Base-by-base conservation (phyloP, 352 stramenopile genomes). In the Pythium dissotocum region DNA sequence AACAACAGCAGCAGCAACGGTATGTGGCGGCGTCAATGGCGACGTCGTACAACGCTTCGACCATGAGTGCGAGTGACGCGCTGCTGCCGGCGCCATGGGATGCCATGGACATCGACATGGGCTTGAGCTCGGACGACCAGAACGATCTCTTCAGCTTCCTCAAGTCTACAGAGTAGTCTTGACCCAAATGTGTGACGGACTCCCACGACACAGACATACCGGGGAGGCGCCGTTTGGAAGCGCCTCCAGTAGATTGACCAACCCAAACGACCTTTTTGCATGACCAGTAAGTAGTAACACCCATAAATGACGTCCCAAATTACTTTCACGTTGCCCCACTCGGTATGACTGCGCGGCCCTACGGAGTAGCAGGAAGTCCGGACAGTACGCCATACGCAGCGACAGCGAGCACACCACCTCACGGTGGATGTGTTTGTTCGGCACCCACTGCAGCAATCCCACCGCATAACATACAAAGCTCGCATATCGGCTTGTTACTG, bases 91-190 rank as follows among this genome's bases (percentile, higher is more conserved):
- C 61, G 30, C 56, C 61, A 28, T 73, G 67, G 67, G 58, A 73
- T 10, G n/a, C 36, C 28, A 67, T 73, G 61, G 62, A 73, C 33
- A 66, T 73, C 14, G 67, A 73, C 24, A 70, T 73, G 61, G 61
- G 44, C 26, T 36, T 71, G 56, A 35, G 42, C 4, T 33, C 60
- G 18, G 67, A 73, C 13, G 67, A 73, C 55, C 57, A 63, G 49
- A 63, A 58, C 13, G 67, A 73, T 59, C 67, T 73, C 56, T 73
- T 73, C 57, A 61, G 67, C 51, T 73, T 73, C 18, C 51, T 73
- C n/a, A 73, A 73, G 56, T 63, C 56, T 4, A 69, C 28, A n/a
- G 67, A 73, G 40, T 73, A 67, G 48, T n/a, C 40, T 30, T 49
- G 21, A 13, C 16, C 6, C 14, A 7, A 30, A 49, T 30, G 56